Evolutionary conservation across 1,284 basidiomycete species (phyloP), one percentile per base, ranked within the genome.

Genomic region (Sanguinoderma infundibulare): DNA sequence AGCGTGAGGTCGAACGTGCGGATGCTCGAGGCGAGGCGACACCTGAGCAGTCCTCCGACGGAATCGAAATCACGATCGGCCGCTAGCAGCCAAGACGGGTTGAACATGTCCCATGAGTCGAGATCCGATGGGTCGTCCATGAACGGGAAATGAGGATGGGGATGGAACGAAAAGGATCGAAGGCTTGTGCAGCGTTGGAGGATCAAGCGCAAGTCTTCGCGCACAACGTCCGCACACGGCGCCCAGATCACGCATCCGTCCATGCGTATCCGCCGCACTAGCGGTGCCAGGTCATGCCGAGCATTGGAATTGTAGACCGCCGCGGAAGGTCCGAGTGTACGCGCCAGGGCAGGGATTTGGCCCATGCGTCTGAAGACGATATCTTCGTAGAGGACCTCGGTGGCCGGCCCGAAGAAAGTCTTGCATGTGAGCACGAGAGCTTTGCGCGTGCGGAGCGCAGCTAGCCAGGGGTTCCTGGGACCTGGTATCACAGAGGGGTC

Each of bases 281-380:
- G 51, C 8, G 17, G 7, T 0, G 39, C 56, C 5, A 57, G 47
- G 42, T 53, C 50, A 9, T 26, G 24, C 24, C 42, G 42, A 4
- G 42, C 28, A 20, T 34, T 8, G 35, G 8, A 42, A 3, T 49
- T 20, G 24, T 26, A 39, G 24, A 20, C 32, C 7, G 44, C 2
- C 10, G 58, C 32, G 26, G 26, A 34, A 14, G 55, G 38, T 10
- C 55, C 34, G 30, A 63, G 53, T 1, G 59, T 63, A 20, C 47
- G 46, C 5, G 63, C 57, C 12, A 64, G 54, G 1, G 63, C 63
- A n/a, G 51, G 24, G 26, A 61, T 57, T 17, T 64, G 63, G 2
- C 60, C 63, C 60, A 64, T 59, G n/a, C 63, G 50, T 3, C 63
- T 57, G 35, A 64, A 52, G 17, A 64, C 63, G 24, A 64, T 64